Base-by-base conservation (phyloP, 768 basidiomycete species). In the Coprinellus micaceus region DNA sequence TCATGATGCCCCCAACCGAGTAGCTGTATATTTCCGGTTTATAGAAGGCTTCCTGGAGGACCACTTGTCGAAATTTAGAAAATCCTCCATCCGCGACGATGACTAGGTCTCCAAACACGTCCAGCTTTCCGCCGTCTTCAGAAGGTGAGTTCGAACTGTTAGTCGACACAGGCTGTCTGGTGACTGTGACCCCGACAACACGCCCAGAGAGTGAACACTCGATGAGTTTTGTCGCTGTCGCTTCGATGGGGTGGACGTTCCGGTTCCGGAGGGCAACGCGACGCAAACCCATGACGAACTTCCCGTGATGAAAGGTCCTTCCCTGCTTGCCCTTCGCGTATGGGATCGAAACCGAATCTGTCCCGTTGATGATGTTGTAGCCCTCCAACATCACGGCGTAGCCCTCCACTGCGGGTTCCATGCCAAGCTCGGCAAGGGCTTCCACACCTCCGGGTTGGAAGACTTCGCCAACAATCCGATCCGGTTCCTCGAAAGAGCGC, bases 391-490 rank as follows among this genome's bases (percentile, higher is more conserved):
- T 82, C 26, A 93, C 78, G 0, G 94, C 86, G 68, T 91, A 94
- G n/a, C 81, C 86, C 22, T 98, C 89, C 40, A 97, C 70, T 52
- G 85, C 85, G 4, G 73, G 73, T 44, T 82, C 82, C 61, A 99
- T 68, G 0, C 92, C 94, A n/a, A 98, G 82, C 36, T 80, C 72
- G 54, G 81, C 73, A 41, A 99, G 74, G 1, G 93, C 85, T 12
- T 77, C 74, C 21, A 94, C 84, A 0, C 96, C 97, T 1, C 88
- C 94, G 1, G 97, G 97, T 66, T 99, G 97, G 21, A 99, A 76
- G 1, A 98, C 83, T 69, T 98, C 97, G 26, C 97, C 97, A 30
- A 98, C 97, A 62, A 99, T 98, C 17, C 97, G 82, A 77, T 98
- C 94, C 0, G 97, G 97, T 68, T 93, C 89, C 0, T 87, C 79